Percentiles rank a stretch among this genome's conserved stretches.
Conservation (phyloP, 2,329 filamentous ascomycete species). For the Claviceps maximensis region DNA sequence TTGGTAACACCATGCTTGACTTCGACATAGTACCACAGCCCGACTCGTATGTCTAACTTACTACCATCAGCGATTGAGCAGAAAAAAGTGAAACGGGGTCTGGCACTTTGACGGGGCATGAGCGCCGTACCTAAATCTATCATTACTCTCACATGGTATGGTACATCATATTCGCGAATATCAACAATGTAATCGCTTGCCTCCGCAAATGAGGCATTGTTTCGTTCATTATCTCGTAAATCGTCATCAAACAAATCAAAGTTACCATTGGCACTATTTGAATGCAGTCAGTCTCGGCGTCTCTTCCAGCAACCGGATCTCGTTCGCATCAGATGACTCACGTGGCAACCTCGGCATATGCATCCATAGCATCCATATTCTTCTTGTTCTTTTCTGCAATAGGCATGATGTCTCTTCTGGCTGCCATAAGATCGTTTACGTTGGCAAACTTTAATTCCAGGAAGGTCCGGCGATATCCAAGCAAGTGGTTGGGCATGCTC, state of each 20-base stretch:
- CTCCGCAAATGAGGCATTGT: conserved; percentile 63
- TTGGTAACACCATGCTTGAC: conserved; percentile 80
- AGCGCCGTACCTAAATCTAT: conserved; percentile 67
- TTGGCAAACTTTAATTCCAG: conserved; percentile 80
- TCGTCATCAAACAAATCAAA: conserved; percentile 97
- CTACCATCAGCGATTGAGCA: conserved; percentile 12
- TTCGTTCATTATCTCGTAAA: conserved; percentile 64
- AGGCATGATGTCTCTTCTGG: conserved; percentile 71
- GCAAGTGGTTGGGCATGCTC: conserved; percentile 85
- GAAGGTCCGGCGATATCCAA: conserved; percentile 82
- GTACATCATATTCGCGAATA: conserved; percentile 97
- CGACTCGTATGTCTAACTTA: conserved; percentile 70
- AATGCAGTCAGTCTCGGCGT: conserved; percentile 8
- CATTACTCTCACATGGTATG: conserved; percentile 96
- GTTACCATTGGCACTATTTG: conserved; percentile 53
- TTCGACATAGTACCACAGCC: conserved; percentile 94
- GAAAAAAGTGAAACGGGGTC: not conserved
- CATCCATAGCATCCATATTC: conserved; percentile 92
- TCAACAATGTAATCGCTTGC: conserved; percentile 96
- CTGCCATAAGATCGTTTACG: conserved; percentile 73
- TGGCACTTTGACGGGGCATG: conserved; percentile 4
- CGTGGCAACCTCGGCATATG: conserved; percentile 92
- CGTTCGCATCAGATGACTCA: conserved; percentile 26
- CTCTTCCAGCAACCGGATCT: not conserved
- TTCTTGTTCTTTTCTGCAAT: conserved; percentile 95